phyloP scores from a whole-genome alignment of 805 yeast genomes.

The Isabelozyma gotoi region DNA sequence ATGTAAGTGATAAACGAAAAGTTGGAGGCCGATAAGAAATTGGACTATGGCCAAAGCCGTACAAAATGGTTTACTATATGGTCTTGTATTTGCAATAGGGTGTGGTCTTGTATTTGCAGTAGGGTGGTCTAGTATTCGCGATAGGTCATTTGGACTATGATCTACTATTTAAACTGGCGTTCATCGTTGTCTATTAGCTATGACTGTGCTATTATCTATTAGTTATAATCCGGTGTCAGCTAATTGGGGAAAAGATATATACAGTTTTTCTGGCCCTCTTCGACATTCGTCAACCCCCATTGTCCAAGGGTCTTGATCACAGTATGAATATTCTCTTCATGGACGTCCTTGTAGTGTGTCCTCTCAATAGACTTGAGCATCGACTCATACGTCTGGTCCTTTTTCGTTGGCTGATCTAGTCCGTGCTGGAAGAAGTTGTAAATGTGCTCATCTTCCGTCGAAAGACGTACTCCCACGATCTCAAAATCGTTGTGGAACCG shows the following conservation, averaged over 20 bases:
- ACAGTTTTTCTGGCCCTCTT: conserved; percentile 13
- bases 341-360: background rate
- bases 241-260: conserved; percentile 15
- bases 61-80: too few species aligned
- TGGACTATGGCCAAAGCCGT: too few species aligned
- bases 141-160: too few species aligned
- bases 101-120: too few species aligned
- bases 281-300: conserved; percentile 19
- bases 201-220: too few species aligned
- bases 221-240: background rate
- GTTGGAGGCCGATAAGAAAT: too few species aligned
- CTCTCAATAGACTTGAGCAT: conserved; percentile 12
- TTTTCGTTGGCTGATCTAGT: background rate
- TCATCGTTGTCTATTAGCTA: too few species aligned
- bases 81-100: too few species aligned
- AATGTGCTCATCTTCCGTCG: conserved; percentile 12
- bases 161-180: too few species aligned
- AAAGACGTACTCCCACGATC: conserved; percentile 8
- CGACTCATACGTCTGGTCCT: conserved; percentile 13
- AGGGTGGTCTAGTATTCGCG: too few species aligned
- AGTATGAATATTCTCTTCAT: conserved; percentile 6
- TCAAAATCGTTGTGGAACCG: conserved; percentile 5
- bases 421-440: conserved; percentile 11
- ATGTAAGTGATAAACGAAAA: too few species aligned
- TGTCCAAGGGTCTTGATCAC: conserved; percentile 20